Percentiles rank a stretch among this genome's conserved stretches.
These are phyloP conservation scores for Stemphylium vesicarium DNA, from an alignment of 2,329 filamentous ascomycete species.

Conservation along the genomic window DNA sequence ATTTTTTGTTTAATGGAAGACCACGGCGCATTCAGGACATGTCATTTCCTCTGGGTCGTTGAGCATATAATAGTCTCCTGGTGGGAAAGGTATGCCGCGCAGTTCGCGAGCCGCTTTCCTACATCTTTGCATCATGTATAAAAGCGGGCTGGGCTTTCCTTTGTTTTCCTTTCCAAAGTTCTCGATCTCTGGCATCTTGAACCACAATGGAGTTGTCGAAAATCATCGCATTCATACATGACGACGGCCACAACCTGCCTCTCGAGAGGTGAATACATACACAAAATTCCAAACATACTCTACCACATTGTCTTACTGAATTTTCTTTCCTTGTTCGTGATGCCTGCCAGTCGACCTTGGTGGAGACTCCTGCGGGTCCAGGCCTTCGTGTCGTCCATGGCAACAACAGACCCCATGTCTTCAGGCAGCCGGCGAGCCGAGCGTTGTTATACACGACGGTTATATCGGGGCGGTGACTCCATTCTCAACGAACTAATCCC, in stretches of 20 bases:
- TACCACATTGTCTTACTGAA: conserved; percentile 7
- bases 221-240: conserved; percentile 24
- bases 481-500: neutral
- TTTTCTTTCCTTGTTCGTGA: neutral
- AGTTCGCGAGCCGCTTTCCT: conserved; percentile 21
- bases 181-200: conserved; percentile 23
- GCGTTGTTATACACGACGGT: conserved; percentile 5
- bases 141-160: conserved; percentile 33
- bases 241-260: conserved; percentile 21
- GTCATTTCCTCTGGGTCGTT: conserved; percentile 13
- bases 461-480: neutral
- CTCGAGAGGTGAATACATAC: conserved; percentile 29
- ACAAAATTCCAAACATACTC: conserved; percentile 33
- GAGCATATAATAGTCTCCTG: conserved; percentile 27
- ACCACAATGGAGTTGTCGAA: conserved; percentile 18
- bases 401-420: neutral
- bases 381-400: conserved; percentile 4
- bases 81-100: conserved; percentile 22
- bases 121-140: conserved; percentile 35
- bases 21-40: conserved; percentile 16
- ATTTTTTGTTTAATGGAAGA: conserved; percentile 21
- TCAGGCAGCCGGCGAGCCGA: conserved; percentile 2
- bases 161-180: conserved; percentile 12
- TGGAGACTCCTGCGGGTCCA: neutral
- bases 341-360: neutral